Evolutionary conservation across 1,139 yeast genomes (phyloP), one percentile per base, ranked within the genome.

Genomic region (Geotrichum australiense): DNA sequence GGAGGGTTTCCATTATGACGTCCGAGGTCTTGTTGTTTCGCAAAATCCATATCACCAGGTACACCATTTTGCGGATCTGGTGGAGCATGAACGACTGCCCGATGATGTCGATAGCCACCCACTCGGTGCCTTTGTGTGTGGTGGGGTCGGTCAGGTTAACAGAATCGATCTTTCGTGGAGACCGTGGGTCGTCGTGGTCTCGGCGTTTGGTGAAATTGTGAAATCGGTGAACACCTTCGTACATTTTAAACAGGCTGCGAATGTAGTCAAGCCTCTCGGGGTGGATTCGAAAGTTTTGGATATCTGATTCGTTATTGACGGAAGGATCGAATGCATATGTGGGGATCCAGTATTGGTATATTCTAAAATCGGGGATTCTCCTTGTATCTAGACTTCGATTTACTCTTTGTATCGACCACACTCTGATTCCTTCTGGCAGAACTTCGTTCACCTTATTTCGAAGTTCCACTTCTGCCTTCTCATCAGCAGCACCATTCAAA

Each of bases 41-140:
- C 21, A 89, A 77, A 12, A 83, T 76, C 43, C 91, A 69, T 0
- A 87, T 76, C 1, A 94, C 95, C 94, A 91, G 81, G 20, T 96
- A 91, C 47, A 91, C 85, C 98, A 91, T 91, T 61, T 91, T 91
- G 61, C 99, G 78, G 57, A 91, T 91, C 69, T 91, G 99, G 63
- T 91, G 98, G 47, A 93, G 71, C 99, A 93, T 91, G 62, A 91
- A 91, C 7, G 96, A 86, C 63, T 93, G 98, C 3, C 99, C 99
- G 59, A 93, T 98, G 49, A 91, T 84, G 64, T 91, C 91, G 55
- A 93, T 80, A 1, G 95, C 84, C 3, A 86, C 74, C 99, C 99
- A 91, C 59, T 91, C 97, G 5, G 96, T 87, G 39, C 85, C 87
- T 54, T 89, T 84, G 53, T 91, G 89, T 37, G 85, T 80, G 62